These are phyloP conservation scores for Prunus fruticosa DNA, from an alignment of 306 rosid species.

Conservation along the genomic window DNA sequence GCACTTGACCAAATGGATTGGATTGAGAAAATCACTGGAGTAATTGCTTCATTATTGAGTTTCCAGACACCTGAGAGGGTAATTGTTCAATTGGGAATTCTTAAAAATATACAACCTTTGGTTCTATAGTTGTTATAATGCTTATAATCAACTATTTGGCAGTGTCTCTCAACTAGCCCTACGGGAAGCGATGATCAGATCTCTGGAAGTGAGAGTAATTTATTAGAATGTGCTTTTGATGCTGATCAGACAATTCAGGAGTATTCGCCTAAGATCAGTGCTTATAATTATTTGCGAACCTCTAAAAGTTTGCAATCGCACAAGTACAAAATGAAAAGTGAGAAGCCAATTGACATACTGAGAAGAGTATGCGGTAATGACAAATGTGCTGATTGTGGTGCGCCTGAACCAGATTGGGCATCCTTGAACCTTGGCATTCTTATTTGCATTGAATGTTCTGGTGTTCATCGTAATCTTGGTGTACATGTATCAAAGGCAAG, in stretches of 20 bases:
- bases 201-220: constrained; percentile 25
- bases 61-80: constrained; percentile 62
- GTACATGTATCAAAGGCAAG: constrained; percentile 86
- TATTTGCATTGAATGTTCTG: constrained; percentile 83
- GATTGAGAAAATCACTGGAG: constrained; percentile 85
- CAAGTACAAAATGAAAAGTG: constrained; percentile 34
- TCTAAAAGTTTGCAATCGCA: constrained; percentile 47
- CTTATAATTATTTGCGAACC: constrained; percentile 30
- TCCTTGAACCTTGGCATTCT: constrained; percentile 83
- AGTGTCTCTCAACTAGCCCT: constrained; percentile 44
- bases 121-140: constrained; percentile 24
- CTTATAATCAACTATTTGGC: constrained; percentile 31
- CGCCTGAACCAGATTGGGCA: constrained; percentile 89
- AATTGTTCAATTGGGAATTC: constrained; percentile 22
- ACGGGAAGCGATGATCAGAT: constrained; percentile 24
- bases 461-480: constrained; percentile 87
- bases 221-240: constrained; percentile 27
- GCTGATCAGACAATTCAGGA: constrained; percentile 26
- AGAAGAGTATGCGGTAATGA: constrained; percentile 75
- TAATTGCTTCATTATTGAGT: constrained; percentile 69
- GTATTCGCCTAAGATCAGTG: constrained; percentile 26
- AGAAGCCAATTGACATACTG: constrained; percentile 67
- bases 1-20: constrained; percentile 82
- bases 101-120: constrained; percentile 4
- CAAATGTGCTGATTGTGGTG: constrained; percentile 85